These are phyloP conservation scores for Aureobasidium melanogenum DNA, from an alignment of 2,329 filamentous ascomycete genomes.

Conservation along the genomic window DNA sequence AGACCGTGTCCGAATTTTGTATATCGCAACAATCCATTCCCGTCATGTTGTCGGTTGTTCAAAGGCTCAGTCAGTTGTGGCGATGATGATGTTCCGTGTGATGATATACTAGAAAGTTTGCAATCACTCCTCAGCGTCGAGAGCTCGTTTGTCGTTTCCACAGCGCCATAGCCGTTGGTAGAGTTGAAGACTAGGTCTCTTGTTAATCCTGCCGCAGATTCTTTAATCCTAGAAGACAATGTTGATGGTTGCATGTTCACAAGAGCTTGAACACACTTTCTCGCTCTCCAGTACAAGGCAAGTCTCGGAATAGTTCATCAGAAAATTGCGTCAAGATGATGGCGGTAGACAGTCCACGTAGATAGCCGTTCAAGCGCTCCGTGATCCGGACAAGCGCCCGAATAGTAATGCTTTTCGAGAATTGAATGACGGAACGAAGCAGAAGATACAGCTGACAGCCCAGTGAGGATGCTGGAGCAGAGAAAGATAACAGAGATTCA, in stretches of 20 bases:
- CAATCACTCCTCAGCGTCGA: not conserved
- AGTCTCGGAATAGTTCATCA: not conserved
- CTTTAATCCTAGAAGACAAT: not conserved
- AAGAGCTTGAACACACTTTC: not conserved
- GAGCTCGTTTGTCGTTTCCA: constrained; percentile 4
- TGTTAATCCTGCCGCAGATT: not conserved
- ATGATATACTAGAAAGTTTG: not conserved
- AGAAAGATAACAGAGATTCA: not conserved
- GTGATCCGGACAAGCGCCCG: not conserved
- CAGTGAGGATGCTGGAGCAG: not conserved
- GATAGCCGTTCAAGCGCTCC: not conserved
- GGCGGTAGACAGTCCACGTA: too few species aligned
- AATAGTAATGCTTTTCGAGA: not conserved
- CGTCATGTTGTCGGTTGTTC: not conserved
- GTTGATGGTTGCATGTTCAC: not conserved
- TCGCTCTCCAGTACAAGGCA: not conserved
- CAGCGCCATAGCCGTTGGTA: not conserved
- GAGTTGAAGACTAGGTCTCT: not conserved
- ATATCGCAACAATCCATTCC: not conserved
- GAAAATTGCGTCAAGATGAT: not conserved
- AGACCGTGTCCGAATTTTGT: not conserved
- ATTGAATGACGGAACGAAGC: not conserved
- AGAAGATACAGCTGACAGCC: too few species aligned
- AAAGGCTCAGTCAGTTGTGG: not conserved
- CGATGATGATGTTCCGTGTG: not conserved